Evolutionary conservation across 2,329 filamentous ascomycete genomes (phyloP), one percentile per base, ranked within the genome.

Genomic region (Colletotrichum abscissum): DNA sequence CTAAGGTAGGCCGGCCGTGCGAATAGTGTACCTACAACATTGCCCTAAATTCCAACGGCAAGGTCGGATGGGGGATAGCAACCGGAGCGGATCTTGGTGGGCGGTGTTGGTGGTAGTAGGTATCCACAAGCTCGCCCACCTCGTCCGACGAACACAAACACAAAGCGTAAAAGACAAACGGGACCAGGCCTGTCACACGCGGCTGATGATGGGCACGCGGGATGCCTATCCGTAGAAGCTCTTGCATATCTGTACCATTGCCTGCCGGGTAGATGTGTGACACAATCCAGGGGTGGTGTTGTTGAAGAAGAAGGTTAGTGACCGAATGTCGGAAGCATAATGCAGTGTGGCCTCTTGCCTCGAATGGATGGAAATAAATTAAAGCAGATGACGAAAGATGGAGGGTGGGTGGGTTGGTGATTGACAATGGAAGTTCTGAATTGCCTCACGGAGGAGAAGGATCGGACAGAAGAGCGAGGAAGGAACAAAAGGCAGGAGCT

Each of bases 11-110:
- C 42, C 26, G 56, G 14, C 46, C 55, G 16, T 16, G 14, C 19
- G 38, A 42, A 42, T 42, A 42, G 14, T 42, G 16, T 6, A 16
- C 38, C 38, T 16, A 5, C 38, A 42, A 42, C 60, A 42, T 46
- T 30, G 38, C 52, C 65, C 59, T 42, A 46, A 64, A 30, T 38
- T 58, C 59, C 54, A 46, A 69, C 59, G 69, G 65, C 46, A 69
- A 49, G 57, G 69, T 46, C 69, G 57, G 64, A 57, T 35, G 68
- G 55, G 63, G 55, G 33, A 35, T 72, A 64, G n/a, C 58, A 69
- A 38, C 52, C 57, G n/a, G 8, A 22, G 67, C 66, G 67, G 67
- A 16, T 28, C 42, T 33, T 24, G 60, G 30, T 54, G 54, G 26
- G 28, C 24, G 12, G 6, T 5, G 30, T 54, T 35, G 26, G 28